A percentile compares a stretch with the other conserved stretches of the same genome.
These are phyloP conservation scores for Metschnikowia proteae DNA, from an alignment of 805 yeast species.

Conservation along the genomic window DNA sequence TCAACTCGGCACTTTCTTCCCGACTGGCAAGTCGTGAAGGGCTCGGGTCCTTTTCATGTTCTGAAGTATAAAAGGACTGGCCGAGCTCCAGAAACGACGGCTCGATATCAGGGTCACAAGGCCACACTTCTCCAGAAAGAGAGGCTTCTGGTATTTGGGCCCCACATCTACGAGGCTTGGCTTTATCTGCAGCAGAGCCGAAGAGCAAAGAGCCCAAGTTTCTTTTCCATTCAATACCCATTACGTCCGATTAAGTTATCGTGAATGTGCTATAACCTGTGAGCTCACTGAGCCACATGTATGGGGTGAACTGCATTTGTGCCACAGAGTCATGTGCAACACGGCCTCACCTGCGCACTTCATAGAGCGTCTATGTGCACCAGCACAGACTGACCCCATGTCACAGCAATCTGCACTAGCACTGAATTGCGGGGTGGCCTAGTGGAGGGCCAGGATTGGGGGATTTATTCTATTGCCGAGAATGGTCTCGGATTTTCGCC, in stretches of 20 bases:
- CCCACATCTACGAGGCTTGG: background rate
- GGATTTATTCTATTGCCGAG: too few relatives aligned
- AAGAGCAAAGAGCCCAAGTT: background rate
- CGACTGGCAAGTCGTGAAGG: background rate
- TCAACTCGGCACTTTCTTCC: background rate
- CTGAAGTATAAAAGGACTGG: background rate
- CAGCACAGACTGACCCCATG: too few relatives aligned
- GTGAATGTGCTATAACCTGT: background rate
- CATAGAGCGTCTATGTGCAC: too few relatives aligned
- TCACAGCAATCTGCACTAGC: too few relatives aligned
- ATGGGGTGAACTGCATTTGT: too few relatives aligned
- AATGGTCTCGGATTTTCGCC: too few relatives aligned
- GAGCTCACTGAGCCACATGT: too few relatives aligned
- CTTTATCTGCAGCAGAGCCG: background rate
- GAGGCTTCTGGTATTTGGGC: background rate
- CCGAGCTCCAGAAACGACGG: conserved; percentile 3
- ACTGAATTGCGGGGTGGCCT: too few relatives aligned
- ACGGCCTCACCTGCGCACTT: too few relatives aligned
- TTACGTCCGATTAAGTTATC: background rate
- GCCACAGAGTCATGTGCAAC: too few relatives aligned
- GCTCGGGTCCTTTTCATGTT: background rate
- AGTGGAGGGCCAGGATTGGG: too few relatives aligned
- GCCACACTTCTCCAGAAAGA: background rate
- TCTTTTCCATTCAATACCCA: conserved; percentile 2
- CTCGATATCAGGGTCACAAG: background rate